Conservation (phyloP, 495 filamentous ascomycete species). For the Terfezia claveryi region DNA sequence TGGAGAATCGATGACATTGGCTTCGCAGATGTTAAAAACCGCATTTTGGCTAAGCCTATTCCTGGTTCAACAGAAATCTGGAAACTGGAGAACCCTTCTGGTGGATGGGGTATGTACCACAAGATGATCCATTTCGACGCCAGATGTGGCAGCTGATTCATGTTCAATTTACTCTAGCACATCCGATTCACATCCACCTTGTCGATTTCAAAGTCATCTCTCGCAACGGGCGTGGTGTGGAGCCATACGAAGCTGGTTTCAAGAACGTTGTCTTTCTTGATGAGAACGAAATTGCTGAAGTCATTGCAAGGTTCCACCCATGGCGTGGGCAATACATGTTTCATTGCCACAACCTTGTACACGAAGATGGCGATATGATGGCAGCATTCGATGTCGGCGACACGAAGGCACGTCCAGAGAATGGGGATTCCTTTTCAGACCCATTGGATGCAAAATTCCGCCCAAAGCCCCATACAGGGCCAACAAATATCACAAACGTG, state of each 20-base stretch:
- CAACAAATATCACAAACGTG: slow-evolving; percentile 2
- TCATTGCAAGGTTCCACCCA: slow-evolving; percentile 29
- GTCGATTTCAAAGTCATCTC: slow-evolving; percentile 31
- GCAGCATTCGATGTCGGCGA: slow-evolving; percentile 24
- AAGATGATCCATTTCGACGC: slow-evolving; percentile 29
- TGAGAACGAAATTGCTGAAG: slow-evolving; percentile 24
- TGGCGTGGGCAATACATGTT: slow-evolving; percentile 34
- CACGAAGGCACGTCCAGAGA: slow-evolving; percentile 2
- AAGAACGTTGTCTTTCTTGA: slow-evolving; percentile 13
- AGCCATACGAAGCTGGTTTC: slow-evolving; percentile 26
- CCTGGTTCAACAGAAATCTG: slow-evolving; percentile 29
- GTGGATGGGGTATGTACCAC: slow-evolving; percentile 28
- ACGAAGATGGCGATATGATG: slow-evolving; percentile 30
- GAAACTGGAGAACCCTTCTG: slow-evolving; percentile 28
- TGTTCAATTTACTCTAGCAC: slow-evolving; percentile 14
- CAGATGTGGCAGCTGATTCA: too few species aligned
- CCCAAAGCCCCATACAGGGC: slow-evolving; percentile 2
- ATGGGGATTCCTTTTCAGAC: slow-evolving; percentile 8
- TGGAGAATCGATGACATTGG: slow-evolving; percentile 32
- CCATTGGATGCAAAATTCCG: slow-evolving; percentile 10
- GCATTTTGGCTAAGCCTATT: slow-evolving; percentile 28
- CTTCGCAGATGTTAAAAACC: slow-evolving; percentile 28
- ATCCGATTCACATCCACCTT: slow-evolving; percentile 36
- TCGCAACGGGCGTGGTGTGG: slow-evolving; percentile 22
- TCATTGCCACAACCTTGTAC: slow-evolving; percentile 27